Conservation (phyloP, 164 flowering plant genomes). For the Annona squamosa region DNA sequence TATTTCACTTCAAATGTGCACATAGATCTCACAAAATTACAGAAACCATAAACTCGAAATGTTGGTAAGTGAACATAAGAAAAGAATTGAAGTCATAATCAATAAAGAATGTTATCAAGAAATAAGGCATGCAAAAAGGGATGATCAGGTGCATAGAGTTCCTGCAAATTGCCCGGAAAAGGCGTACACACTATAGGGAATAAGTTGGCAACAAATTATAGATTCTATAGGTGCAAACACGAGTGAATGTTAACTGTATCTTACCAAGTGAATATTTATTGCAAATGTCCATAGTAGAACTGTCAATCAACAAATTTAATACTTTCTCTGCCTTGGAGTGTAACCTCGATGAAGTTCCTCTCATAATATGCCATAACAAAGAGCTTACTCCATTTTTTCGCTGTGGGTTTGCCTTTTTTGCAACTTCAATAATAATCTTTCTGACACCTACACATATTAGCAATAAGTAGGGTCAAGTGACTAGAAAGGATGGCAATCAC, state of each 20-base stretch:
- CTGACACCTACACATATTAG: slow-evolving; percentile 41
- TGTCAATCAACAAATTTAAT: slow-evolving; percentile 36
- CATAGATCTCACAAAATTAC: too few relatives aligned
- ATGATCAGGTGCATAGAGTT: too few relatives aligned
- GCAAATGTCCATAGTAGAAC: slow-evolving; percentile 30
- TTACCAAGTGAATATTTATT: slow-evolving; percentile 18
- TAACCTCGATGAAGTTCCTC: slow-evolving; percentile 58
- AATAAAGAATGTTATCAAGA: too few relatives aligned
- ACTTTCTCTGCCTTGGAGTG: slow-evolving; percentile 67
- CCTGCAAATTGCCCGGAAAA: too few relatives aligned
- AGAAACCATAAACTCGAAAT: too few relatives aligned
- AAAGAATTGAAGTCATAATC: too few relatives aligned
- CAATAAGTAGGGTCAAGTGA: neutral
- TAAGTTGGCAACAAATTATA: too few relatives aligned
- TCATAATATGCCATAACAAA: slow-evolving; percentile 52
- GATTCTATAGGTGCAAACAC: too few relatives aligned
- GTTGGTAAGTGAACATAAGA: too few relatives aligned
- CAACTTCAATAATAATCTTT: slow-evolving; percentile 53
- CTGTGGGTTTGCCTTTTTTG: slow-evolving; percentile 37
- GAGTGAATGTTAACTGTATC: neutral
- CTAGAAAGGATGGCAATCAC: neutral
- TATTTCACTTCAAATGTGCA: too few relatives aligned
- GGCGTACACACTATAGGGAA: too few relatives aligned
- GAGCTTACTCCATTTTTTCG: slow-evolving; percentile 60
- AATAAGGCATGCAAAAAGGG: too few relatives aligned